phyloP scores from a whole-genome alignment of 164 flowering plant genomes.

The Chimonanthus praecox region DNA sequence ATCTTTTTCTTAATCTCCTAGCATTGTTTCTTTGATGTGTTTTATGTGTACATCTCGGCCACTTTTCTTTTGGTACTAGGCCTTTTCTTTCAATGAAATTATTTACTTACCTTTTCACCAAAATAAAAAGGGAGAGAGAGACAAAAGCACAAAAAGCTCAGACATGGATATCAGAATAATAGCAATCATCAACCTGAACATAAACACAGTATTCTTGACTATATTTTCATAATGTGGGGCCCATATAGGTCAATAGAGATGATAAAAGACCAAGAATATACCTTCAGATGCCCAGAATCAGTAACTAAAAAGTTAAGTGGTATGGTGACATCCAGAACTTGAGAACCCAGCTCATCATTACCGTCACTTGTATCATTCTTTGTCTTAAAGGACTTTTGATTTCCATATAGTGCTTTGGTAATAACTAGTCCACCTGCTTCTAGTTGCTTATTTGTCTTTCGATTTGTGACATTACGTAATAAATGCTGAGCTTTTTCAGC shows the following conservation, averaged over 20 bases:
- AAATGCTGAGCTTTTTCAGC: conserved; percentile 88
- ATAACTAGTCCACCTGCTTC: conserved; percentile 73
- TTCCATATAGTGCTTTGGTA: conserved; percentile 71
- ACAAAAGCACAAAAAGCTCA: no score
- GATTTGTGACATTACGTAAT: conserved; percentile 66
- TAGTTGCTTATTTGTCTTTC: conserved; percentile 67
- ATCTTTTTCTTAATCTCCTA: no score
- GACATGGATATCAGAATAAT: no score
- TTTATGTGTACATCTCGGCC: no score
- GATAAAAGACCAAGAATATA: conserved; percentile 18
- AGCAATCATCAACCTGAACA: no score
- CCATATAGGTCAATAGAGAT: neutral
- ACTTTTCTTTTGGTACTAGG: no score
- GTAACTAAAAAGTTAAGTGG: conserved; percentile 83
- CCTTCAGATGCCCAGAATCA: conserved; percentile 92
- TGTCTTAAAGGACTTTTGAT: conserved; percentile 39
- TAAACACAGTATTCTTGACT: neutral
- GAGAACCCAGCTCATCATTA: conserved; percentile 39
- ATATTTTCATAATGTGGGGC: neutral
- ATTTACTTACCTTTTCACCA: no score
- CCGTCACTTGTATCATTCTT: conserved; percentile 28
- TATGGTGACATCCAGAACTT: conserved; percentile 71
- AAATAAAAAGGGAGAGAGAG: no score
- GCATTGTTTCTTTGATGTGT: no score
- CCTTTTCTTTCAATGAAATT: no score